A percentile compares a stretch with the other conserved stretches of the same genome.
These are phyloP conservation scores for Saprolegnia diclina DNA, from an alignment of 352 stramenopile species.

Conservation along the genomic window DNA sequence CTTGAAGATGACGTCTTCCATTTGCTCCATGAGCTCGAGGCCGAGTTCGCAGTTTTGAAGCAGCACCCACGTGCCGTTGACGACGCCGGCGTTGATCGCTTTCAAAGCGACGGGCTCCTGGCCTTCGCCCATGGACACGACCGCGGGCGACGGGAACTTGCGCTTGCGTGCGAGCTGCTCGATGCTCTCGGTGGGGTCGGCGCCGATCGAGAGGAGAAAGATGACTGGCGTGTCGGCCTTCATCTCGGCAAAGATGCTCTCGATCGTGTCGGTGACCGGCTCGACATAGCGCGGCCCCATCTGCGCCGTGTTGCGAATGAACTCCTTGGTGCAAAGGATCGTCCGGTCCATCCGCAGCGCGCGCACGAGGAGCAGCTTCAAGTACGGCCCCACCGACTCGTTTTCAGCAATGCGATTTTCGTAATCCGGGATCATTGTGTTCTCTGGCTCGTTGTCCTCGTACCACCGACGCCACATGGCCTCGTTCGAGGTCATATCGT, in stretches of 20 bases:
- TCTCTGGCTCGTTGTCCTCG: constrained; percentile 97
- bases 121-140: constrained; percentile 97
- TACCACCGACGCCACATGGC: constrained; percentile 96
- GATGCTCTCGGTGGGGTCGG: constrained; percentile 97
- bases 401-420: constrained; percentile 91
- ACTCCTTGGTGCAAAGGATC: constrained; percentile 97
- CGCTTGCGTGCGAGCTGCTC: constrained; percentile 95
- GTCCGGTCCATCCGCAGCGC: constrained; percentile 96
- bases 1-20: constrained; percentile 97
- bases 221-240: constrained; percentile 94
- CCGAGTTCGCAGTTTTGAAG: constrained; percentile 98
- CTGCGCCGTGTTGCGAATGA: constrained; percentile 94
- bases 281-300: constrained; percentile 97
- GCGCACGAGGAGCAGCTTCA: constrained; percentile 95
- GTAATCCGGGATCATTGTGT: constrained; percentile 93
- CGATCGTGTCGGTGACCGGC: constrained; percentile 98
- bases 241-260: constrained; percentile 97
- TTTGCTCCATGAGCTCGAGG: constrained; percentile 97
- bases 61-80: constrained; percentile 97
- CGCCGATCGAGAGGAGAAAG: constrained; percentile 95
- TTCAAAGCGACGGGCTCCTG: constrained; percentile 97
- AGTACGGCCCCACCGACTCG: constrained; percentile 92
- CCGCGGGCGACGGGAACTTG: constrained; percentile 93
- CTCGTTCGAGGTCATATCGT: constrained; percentile 96
- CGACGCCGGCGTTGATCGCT: constrained; percentile 93